A percentile compares a stretch with the other conserved stretches of the same genome.
These are phyloP conservation scores for Suillus brevipes DNA, from an alignment of 768 basidiomycete species.

Conservation along the genomic window DNA sequence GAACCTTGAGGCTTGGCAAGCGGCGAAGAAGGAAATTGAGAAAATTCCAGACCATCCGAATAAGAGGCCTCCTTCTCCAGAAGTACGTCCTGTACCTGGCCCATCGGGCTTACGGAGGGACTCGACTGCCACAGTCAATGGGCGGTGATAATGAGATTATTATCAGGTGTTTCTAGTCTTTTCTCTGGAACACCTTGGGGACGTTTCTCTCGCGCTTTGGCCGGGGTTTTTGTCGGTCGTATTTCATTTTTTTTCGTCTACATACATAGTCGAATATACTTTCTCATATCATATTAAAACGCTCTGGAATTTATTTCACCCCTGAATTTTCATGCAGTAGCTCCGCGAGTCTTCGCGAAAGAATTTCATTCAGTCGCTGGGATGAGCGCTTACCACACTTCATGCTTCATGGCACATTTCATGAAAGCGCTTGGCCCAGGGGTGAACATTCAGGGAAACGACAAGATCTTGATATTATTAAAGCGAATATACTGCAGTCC, in stretches of 20 bases:
- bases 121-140: slow-evolving; percentile 72
- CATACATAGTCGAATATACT: neutral
- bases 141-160: slow-evolving; percentile 37
- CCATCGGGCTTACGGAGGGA: slow-evolving; percentile 54
- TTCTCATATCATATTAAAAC: slow-evolving; percentile 3
- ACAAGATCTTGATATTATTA: slow-evolving; percentile 4
- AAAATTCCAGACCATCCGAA: slow-evolving; percentile 93
- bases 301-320: neutral
- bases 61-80: slow-evolving; percentile 45
- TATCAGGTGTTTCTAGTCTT: neutral
- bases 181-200: neutral
- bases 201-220: neutral
- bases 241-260: neutral
- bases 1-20: slow-evolving; percentile 98
- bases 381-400: slow-evolving; percentile 5
- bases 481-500: slow-evolving; percentile 3
- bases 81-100: slow-evolving; percentile 34
- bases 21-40: slow-evolving; percentile 88
- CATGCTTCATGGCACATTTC: neutral
- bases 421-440: neutral
- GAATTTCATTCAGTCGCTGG: neutral
- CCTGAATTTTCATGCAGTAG: neutral
- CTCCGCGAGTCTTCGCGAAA: slow-evolving; percentile 2
- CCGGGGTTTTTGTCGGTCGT: neutral
- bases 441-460: neutral